These are phyloP conservation scores for Cladosporium austrohemisphaericum DNA, from an alignment of 2,329 filamentous ascomycete genomes.

Conservation along the genomic window DNA sequence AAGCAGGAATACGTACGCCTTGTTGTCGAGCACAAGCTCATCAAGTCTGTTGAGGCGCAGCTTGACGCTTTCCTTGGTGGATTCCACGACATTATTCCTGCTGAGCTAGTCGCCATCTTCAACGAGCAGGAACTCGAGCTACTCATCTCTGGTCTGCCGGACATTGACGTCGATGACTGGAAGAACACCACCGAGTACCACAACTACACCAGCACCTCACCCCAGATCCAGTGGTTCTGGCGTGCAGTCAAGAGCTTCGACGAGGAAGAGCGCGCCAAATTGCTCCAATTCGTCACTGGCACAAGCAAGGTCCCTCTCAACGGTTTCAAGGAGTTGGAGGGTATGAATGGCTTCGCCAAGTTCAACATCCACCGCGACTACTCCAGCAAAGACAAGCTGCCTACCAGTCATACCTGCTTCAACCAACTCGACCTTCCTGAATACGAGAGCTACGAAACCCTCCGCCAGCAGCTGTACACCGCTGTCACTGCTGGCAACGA, in stretches of 20 bases:
- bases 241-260: constrained; percentile 94
- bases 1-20: constrained; percentile 96
- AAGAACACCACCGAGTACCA: constrained; percentile 99
- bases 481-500: constrained; percentile 98
- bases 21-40: constrained; percentile 89
- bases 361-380: constrained; percentile 99
- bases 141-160: constrained; percentile 91
- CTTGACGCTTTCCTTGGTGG: constrained; percentile 78
- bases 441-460: constrained; percentile 90
- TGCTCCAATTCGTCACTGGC: constrained; percentile 96
- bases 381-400: constrained; percentile 90
- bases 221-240: constrained; percentile 99
- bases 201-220: constrained; percentile 90
- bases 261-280: constrained; percentile 96
- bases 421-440: constrained; percentile 98
- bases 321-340: constrained; percentile 97
- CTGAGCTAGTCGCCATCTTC: constrained; percentile 92
- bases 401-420: constrained; percentile 97
- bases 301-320: constrained; percentile 98
- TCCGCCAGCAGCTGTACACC: constrained; percentile 84
- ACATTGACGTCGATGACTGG: constrained; percentile 98
- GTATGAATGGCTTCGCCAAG: constrained; percentile 96
- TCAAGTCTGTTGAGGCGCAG: constrained; percentile 89
- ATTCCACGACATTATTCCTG: constrained; percentile 97
- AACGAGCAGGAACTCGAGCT: constrained; percentile 97